Evolutionary conservation across 306 rosid genomes (phyloP).

Genomic region (Arachis stenosperma): DNA sequence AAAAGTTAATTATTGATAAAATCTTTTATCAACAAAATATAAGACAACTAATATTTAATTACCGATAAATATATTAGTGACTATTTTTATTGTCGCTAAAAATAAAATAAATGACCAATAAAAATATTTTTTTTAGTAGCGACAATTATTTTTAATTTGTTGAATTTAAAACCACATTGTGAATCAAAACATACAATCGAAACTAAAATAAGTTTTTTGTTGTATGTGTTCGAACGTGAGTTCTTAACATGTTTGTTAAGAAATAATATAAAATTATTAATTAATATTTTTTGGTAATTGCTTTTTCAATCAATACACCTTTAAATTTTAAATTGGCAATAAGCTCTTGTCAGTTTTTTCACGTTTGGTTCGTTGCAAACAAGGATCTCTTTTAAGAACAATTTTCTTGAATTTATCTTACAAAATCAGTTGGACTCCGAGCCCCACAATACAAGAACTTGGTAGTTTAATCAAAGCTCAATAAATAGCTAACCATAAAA

Average conservation of each 20-base stretch:
- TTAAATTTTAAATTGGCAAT: constrained; percentile 12
- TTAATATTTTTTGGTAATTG: neutral
- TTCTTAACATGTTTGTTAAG: neutral
- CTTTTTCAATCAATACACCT: neutral
- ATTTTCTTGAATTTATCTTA: constrained; percentile 32
- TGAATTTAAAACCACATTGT: no score
- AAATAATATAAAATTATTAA: neutral
- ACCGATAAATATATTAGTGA: no score
- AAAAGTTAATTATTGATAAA: no score
- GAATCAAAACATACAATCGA: no score
- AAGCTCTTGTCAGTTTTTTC: constrained; percentile 32
- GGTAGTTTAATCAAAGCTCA: constrained; percentile 1
- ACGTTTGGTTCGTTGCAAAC: constrained; percentile 32
- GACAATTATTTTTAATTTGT: no score
- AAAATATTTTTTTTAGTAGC: no score
- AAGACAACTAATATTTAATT: no score
- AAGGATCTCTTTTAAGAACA: constrained; percentile 14
- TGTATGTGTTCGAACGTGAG: neutral
- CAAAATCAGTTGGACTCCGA: constrained; percentile 26
- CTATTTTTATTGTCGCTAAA: no score
- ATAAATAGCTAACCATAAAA: no score
- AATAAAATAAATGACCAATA: no score
- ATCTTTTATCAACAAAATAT: no score
- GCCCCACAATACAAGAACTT: neutral
- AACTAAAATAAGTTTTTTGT: neutral